phyloP scores from a whole-genome alignment of 495 filamentous ascomycete species.

The Chlorociboria aeruginascens region DNA sequence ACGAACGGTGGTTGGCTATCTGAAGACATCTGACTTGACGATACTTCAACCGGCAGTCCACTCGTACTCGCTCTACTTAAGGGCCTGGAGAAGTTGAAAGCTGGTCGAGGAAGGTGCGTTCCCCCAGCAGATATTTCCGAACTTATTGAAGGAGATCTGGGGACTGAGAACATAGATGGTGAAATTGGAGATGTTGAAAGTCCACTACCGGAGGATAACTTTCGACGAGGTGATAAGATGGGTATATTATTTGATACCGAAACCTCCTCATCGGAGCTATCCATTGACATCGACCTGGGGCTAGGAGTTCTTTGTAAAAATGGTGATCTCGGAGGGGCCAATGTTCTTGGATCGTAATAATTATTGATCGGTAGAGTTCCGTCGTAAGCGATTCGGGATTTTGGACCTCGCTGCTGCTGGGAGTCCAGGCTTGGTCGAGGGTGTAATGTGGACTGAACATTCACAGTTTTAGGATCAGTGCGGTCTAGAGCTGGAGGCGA shows the following conservation, averaged over 20 bases:
- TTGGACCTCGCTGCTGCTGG: slow-evolving; percentile 5
- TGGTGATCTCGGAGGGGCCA: slow-evolving; percentile 48
- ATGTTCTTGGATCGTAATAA: slow-evolving; percentile 13
- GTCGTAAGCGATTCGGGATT: slow-evolving; percentile 5
- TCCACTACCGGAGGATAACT: slow-evolving; percentile 58
- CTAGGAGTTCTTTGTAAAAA: slow-evolving; percentile 42
- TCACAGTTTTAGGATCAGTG: neutral
- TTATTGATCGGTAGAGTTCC: slow-evolving; percentile 2
- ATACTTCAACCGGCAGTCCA: slow-evolving; percentile 34
- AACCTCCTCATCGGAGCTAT: slow-evolving; percentile 50
- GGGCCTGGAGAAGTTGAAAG: slow-evolving; percentile 90
- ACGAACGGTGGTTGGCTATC: slow-evolving; percentile 52
- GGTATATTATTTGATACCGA: neutral
- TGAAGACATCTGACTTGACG: slow-evolving; percentile 39
- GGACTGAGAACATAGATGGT: slow-evolving; percentile 39
- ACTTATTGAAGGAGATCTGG: slow-evolving; percentile 67
- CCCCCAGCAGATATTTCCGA: slow-evolving; percentile 56
- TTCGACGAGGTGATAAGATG: slow-evolving; percentile 22
- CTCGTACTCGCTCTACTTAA: slow-evolving; percentile 66
- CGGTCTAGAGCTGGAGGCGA: slow-evolving; percentile 14
- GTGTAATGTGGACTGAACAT: slow-evolving; percentile 3
- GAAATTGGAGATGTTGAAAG: slow-evolving; percentile 53
- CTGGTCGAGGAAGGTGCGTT: slow-evolving; percentile 51
- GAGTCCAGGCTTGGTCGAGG: slow-evolving; percentile 12
- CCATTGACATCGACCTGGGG: slow-evolving; percentile 40